Evolutionary conservation across 2,329 filamentous ascomycete genomes (phyloP), one percentile per base, ranked within the genome.

Genomic region (Claviceps africana): DNA sequence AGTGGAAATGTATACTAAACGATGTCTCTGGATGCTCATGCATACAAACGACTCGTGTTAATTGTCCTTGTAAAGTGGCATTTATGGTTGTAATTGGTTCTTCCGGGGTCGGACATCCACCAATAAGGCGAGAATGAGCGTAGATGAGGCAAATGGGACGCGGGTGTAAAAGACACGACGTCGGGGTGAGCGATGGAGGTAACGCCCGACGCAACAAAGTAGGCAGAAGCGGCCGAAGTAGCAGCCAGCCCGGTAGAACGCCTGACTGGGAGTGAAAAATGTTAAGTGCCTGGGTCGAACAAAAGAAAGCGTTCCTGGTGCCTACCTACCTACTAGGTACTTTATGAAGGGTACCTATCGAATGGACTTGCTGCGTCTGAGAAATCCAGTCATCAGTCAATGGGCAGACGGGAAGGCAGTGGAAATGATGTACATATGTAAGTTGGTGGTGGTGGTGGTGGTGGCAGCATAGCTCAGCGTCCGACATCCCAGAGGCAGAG

Each of bases 51-150:
- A 54, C 55, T 58, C 55, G 55, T 56, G 52, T 53, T 44, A 53
- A 57, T 57, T 54, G 53, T 61, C 60, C 64, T 62, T 64, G 62
- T 57, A 57, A 60, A 55, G 44, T 59, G 53, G 55, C 55, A 59
- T 54, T 54, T 54, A 54, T 50, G 54, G 55, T 57, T 63, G 58
- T 67, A 64, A 67, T 68, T 68, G 65, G 65, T 60, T 59, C 58
- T 60, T 52, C 54, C 57, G 54, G 58, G 61, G 62, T 56, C 56
- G 55, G 46, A 57, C 56, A 53, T 59, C 56, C 59, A 62, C 65
- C 65, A 68, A 67, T 66, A 56, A 57, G 44, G 59, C 56, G 57
- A 56, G 58, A 58, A 65, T 62, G 60, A 58, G 58, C 60, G 58
- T 59, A 61, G 62, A 62, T 63, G 63, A 67, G 62, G 63, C 61